phyloP scores from a whole-genome alignment of 129 eudicot genomes.

The Saposhnikovia divaricata region DNA sequence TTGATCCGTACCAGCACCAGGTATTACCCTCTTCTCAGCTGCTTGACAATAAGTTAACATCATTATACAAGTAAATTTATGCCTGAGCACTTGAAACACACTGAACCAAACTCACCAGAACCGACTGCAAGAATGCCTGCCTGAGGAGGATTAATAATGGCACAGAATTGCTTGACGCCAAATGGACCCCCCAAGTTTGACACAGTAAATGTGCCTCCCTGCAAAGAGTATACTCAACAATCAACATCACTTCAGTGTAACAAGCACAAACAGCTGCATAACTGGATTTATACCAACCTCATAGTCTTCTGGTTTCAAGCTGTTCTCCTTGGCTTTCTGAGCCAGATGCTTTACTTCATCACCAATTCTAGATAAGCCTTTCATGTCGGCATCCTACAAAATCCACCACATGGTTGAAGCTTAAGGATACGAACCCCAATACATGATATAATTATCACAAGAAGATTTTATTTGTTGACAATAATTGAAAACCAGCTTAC shows the following conservation, averaged over 20 bases:
- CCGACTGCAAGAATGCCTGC: constrained; percentile 94
- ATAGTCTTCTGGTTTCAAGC: constrained; percentile 79
- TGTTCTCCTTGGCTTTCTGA: constrained; percentile 79
- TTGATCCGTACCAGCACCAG: constrained; percentile 54
- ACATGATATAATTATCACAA: neutral
- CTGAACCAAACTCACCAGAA: constrained; percentile 42
- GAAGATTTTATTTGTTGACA: neutral
- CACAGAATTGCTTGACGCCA: constrained; percentile 93
- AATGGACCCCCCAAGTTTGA: constrained; percentile 85
- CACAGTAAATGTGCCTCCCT: constrained; percentile 87
- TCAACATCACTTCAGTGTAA: neutral
- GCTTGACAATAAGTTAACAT: constrained; percentile 21
- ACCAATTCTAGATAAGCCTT: constrained; percentile 66
- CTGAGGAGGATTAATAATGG: constrained; percentile 96
- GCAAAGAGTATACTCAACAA: constrained; percentile 8
- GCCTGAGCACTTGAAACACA: constrained; percentile 1
- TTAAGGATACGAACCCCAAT: neutral
- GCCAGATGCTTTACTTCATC: constrained; percentile 84
- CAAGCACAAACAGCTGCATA: neutral
- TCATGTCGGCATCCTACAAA: constrained; percentile 86
- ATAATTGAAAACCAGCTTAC: constrained; percentile 29
- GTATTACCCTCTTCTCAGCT: constrained; percentile 93
- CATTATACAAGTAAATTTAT: neutral
- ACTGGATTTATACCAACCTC: constrained; percentile 46
- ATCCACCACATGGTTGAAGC: neutral